Evolutionary conservation across 352 stramenopile genomes (phyloP).

Genomic region (Phytopythium vexans): DNA sequence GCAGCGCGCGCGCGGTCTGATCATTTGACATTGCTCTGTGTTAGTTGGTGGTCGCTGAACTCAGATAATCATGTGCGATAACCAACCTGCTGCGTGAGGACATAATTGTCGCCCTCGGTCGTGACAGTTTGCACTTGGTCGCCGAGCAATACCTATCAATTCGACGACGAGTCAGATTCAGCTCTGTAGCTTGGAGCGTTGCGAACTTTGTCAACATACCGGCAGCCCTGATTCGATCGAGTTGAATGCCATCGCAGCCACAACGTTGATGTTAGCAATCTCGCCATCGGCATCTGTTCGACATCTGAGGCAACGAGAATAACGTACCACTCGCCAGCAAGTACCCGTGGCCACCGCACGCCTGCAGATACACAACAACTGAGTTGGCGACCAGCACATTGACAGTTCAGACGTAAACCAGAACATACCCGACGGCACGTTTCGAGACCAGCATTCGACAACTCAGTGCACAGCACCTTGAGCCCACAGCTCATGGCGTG

Average conservation of each 20-base stretch:
- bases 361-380: constrained; percentile 14
- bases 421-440: constrained; percentile 20
- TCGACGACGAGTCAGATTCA: too few relatives aligned
- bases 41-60: neutral
- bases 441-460: constrained; percentile 29
- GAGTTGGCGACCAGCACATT: neutral
- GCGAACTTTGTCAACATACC: too few relatives aligned
- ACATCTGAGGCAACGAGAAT: neutral
- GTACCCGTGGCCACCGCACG: constrained; percentile 94
- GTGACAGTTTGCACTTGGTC: constrained; percentile 94
- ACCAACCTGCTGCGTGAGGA: constrained; percentile 89
- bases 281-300: too few relatives aligned
- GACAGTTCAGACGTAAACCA: neutral
- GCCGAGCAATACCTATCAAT: constrained; percentile 70
- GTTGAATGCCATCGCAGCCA: too few relatives aligned
- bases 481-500: constrained; percentile 42
- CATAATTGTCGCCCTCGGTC: constrained; percentile 95
- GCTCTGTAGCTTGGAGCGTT: too few relatives aligned
- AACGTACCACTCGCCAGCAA: constrained; percentile 75
- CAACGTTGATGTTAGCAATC: too few relatives aligned
- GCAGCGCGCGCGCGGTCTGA: constrained; percentile 37
- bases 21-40: too few relatives aligned
- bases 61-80: neutral
- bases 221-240: too few relatives aligned
- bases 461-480: constrained; percentile 33